Conservation (phyloP, 441 rosid species). For the Aleurites moluccanus region DNA sequence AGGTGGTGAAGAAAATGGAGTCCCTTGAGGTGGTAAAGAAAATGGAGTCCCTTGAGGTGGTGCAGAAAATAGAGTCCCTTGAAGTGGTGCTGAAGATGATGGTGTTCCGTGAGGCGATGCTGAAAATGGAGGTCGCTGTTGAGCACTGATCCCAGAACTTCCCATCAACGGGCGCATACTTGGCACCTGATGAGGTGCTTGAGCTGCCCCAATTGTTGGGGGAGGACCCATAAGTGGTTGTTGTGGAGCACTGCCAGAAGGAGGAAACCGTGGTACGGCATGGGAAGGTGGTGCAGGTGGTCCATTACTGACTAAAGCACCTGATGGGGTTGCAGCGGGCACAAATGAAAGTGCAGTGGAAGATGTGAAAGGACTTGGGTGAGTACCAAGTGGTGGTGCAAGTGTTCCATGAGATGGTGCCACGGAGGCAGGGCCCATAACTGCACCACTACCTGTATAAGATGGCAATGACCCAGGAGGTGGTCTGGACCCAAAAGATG, state of each 20-base stretch:
- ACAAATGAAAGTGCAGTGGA: conserved; percentile 43
- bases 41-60: conserved; percentile 40
- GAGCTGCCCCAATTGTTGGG: conserved; percentile 37
- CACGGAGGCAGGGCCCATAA: conserved; percentile 26
- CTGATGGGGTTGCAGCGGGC: conserved; percentile 45
- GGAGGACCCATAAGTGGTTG: conserved; percentile 62
- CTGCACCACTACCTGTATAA: conserved; percentile 32
- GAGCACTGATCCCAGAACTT: conserved; percentile 36
- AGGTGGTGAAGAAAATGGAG: conserved; percentile 45
- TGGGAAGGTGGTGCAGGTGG: conserved; percentile 52
- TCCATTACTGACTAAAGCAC: conserved; percentile 63
- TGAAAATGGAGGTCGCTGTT: conserved; percentile 37
- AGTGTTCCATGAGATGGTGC: conserved; percentile 23
- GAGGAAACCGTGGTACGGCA: conserved; percentile 52
- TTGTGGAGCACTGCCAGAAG: conserved; percentile 38
- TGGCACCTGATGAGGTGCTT: conserved; percentile 47
- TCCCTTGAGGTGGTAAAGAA: conserved; percentile 48
- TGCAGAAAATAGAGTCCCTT: conserved; percentile 45
- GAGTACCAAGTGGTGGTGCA: conserved; percentile 46
- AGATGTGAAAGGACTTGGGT: conserved; percentile 39
- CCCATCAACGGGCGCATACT: conserved; percentile 42
- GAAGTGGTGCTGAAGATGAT: conserved; percentile 46
- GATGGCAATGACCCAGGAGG: conserved; percentile 59
- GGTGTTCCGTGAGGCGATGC: conserved; percentile 35
- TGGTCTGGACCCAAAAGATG: conserved; percentile 64